Percentiles rank a stretch among this genome's conserved stretches.
Evolutionary conservation across 2,329 filamentous ascomycete genomes (phyloP).

Genomic region (Apiospora phragmitis): DNA sequence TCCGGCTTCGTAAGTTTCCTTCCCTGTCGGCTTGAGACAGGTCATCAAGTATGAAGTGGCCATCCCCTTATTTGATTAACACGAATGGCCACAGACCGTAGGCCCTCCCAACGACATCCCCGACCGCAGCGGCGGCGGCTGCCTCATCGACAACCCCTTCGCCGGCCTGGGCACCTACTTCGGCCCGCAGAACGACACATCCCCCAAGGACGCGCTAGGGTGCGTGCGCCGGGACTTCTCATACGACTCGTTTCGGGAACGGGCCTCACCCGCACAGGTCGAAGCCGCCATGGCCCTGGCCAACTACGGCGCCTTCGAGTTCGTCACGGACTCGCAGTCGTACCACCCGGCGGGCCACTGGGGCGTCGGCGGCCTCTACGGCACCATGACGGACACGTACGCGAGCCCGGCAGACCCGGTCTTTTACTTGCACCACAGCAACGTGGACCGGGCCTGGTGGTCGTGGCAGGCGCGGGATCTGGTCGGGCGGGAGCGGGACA

Average conservation of each 20-base stretch:
- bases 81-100: neutral
- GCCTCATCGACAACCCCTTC: neutral
- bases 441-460: slow-evolving; percentile 13
- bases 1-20: slow-evolving; percentile 7
- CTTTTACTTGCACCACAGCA: slow-evolving; percentile 12
- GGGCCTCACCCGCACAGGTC: neutral
- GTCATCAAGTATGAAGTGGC: too few species aligned
- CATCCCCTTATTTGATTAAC: neutral
- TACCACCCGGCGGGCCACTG: slow-evolving; percentile 14
- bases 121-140: slow-evolving; percentile 8
- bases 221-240: slow-evolving; percentile 8
- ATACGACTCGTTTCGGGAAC: neutral
- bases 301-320: neutral
- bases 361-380: slow-evolving; percentile 14
- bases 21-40: too few species aligned
- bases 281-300: neutral
- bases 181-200: neutral
- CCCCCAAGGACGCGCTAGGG: neutral
- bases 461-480: neutral
- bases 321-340: neutral
- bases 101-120: neutral
- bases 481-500: neutral
- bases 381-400: slow-evolving; percentile 15
- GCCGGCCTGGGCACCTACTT: neutral
- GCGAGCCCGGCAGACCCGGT: slow-evolving; percentile 12